Evolutionary conservation across 169 alveolate genomes (phyloP).

Genomic region (Plasmodium yoelii): DNA sequence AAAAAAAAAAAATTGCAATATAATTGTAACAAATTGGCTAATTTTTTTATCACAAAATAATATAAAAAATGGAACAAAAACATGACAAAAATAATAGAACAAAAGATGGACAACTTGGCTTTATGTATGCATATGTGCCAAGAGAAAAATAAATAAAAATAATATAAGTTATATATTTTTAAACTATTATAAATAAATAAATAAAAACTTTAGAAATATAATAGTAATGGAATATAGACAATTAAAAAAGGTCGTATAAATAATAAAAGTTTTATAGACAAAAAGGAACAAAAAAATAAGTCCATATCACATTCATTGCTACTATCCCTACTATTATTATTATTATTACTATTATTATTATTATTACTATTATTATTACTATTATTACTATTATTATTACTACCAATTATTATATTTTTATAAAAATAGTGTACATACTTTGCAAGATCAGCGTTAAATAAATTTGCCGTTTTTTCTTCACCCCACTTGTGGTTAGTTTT

Average conservation of each 20-base stretch:
- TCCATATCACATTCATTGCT: too few relatives aligned
- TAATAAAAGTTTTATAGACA: too few relatives aligned
- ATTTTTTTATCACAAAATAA: background rate
- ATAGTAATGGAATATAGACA: background rate
- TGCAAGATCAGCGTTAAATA: too few relatives aligned
- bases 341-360: too few relatives aligned
- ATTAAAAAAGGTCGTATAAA: background rate
- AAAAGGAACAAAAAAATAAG: too few relatives aligned
- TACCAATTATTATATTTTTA: too few relatives aligned
- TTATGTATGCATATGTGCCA: background rate
- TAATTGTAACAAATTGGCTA: background rate
- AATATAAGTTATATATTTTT: background rate
- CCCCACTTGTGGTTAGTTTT: too few relatives aligned
- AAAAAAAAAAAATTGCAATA: background rate
- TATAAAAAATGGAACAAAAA: background rate
- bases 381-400: too few relatives aligned
- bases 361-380: too few relatives aligned
- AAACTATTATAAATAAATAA: background rate
- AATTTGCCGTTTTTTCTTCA: too few relatives aligned
- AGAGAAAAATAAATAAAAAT: conserved; percentile 1
- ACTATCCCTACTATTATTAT: too few relatives aligned
- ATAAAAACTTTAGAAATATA: background rate
- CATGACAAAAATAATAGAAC: background rate
- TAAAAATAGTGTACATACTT: too few relatives aligned
- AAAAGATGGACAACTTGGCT: background rate